Base-by-base conservation (phyloP, 1,284 basidiomycete genomes). In the Hemileia vastatrix region DNA sequence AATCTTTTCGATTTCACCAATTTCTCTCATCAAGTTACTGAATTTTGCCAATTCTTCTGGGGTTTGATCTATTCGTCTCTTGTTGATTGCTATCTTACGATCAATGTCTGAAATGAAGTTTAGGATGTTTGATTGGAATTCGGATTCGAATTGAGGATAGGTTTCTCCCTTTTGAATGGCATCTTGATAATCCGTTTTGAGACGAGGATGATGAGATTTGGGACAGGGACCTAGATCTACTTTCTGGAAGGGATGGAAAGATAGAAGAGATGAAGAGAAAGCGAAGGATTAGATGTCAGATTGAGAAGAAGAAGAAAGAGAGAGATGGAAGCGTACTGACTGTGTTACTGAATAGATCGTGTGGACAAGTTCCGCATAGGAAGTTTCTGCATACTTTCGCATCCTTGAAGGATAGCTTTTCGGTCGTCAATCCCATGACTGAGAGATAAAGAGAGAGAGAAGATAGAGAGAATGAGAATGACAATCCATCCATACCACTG, bases 291-390 rank as follows among this genome's bases (percentile, higher is more conserved):
- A 27, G 27, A 27, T 27, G 27, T 27, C 27, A 27, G 27, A 24
- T 11, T 50, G 11, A 50, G 48, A 11, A 24, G n/a, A 50, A n/a
- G 31, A 50, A 64, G 53, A 15, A 6, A 4, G 4, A 27, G 47
- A 21, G 49, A 53, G n/a, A 19, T 32, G 9, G 36, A 15, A 40
- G 36, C 18, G 4, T 9, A 66, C 71, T 19, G 53, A 72, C 71
- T 11, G 73, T 75, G 56, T 75, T 75, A 60, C 70, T 72, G 57
- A 75, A 75, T n/a, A 75, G 67, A 59, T 75, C 73, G 57, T 75
- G 72, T 19, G 73, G 73, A 51, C 73, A 75, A 3, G 68, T 71
- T 21, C 73, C 72, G 62, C 73, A 75, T 27, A 75, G 65, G 58
- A 72, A 75, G 65, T 75, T 75, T 13, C 69, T 66, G 65, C 73